phyloP scores from a whole-genome alignment of 2,329 filamentous ascomycete genomes.

The Penicillium fuscoglaucum region DNA sequence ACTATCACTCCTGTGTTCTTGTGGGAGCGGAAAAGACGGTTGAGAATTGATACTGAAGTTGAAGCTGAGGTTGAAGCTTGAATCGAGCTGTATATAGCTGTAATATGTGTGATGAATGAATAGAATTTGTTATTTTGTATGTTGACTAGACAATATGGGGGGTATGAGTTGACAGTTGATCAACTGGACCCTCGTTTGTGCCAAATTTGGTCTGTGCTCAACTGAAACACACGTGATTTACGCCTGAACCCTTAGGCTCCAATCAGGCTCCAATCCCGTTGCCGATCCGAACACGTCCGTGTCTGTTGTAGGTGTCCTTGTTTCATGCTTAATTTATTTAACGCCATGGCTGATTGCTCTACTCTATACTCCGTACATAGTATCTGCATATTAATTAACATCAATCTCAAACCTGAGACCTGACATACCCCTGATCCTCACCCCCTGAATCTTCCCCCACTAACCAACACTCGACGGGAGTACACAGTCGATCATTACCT shows the following conservation, averaged over 20 bases:
- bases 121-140: neutral
- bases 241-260: neutral
- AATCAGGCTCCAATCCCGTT: neutral
- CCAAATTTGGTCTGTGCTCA: neutral
- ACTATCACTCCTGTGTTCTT: slow-evolving; percentile 31
- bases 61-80: neutral
- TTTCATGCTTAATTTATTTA: slow-evolving; percentile 8
- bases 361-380: neutral
- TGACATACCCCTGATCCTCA: slow-evolving; percentile 9
- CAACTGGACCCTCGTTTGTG: neutral
- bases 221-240: neutral
- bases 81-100: neutral
- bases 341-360: neutral
- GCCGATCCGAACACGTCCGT: neutral
- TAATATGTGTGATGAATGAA: neutral
- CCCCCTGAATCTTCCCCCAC: slow-evolving; percentile 15
- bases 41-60: neutral
- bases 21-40: slow-evolving; percentile 6
- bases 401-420: neutral
- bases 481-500: slow-evolving; percentile 22
- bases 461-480: neutral
- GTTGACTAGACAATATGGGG: neutral
- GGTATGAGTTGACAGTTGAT: neutral
- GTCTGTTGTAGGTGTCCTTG: neutral
- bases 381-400: too few relatives aligned